A percentile compares a stretch with the other conserved stretches of the same genome.
These are phyloP conservation scores for Nematocida ausubeli DNA, from an alignment of 371 early-diverging fungal species.

Conservation along the genomic window DNA sequence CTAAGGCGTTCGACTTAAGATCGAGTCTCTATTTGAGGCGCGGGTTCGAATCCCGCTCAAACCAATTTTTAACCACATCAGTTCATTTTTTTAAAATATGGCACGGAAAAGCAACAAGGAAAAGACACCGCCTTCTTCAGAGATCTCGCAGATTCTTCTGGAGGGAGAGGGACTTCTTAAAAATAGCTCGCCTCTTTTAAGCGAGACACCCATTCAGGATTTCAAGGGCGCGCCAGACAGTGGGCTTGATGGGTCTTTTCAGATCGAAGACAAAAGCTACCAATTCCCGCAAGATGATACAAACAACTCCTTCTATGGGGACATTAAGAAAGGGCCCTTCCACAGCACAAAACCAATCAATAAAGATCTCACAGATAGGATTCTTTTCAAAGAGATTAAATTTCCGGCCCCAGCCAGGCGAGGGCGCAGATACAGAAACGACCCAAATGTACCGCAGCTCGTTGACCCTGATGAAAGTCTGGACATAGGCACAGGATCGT, in stretches of 20 bases:
- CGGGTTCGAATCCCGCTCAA: conserved; percentile 64
- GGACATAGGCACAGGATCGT: conserved; percentile 41
- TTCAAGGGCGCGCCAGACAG: background rate
- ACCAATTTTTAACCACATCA: conserved; percentile 35
- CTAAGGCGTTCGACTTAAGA: conserved; percentile 63
- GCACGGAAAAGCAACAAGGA: conserved; percentile 7
- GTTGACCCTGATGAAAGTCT: conserved; percentile 52
- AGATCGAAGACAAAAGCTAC: conserved; percentile 33
- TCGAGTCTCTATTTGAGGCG: conserved; percentile 60
- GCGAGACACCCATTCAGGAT: background rate
- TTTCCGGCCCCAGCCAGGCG: conserved; percentile 34
- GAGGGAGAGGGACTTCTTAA: background rate
- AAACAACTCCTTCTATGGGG: conserved; percentile 10
- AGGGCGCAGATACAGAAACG: background rate
- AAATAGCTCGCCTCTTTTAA: background rate
- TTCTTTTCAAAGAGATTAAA: conserved; percentile 16
- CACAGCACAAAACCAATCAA: background rate
- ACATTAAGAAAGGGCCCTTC: conserved; percentile 15
- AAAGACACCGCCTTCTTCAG: background rate
- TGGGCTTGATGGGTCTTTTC: conserved; percentile 34
- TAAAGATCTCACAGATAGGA: conserved; percentile 16
- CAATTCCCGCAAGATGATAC: background rate
- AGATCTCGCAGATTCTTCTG: conserved; percentile 9
- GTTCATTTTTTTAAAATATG: conserved; percentile 15
- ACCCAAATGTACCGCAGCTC: background rate